Evolutionary conservation across 352 stramenopile species (phyloP).

Genomic region (Pythium aquatile): DNA sequence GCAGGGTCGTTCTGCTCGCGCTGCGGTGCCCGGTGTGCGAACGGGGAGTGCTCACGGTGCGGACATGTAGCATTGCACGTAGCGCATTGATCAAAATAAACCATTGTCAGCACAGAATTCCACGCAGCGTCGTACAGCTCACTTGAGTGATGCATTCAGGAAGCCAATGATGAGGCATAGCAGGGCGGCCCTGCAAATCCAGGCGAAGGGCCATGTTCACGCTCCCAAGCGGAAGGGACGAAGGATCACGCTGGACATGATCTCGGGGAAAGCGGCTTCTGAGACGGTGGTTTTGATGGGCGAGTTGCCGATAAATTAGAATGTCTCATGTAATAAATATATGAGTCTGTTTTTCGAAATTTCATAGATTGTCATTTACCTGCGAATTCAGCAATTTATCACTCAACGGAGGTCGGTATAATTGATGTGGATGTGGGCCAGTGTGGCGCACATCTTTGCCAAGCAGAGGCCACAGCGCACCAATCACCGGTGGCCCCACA

Average conservation of each 20-base stretch:
- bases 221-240: neutral
- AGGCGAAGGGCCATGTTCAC: neutral
- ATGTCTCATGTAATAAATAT: neutral
- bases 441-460: neutral
- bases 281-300: neutral
- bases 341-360: no score
- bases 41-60: conserved; percentile 20
- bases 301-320: neutral
- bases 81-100: neutral
- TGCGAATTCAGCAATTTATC: neutral
- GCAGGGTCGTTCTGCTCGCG: conserved; percentile 24
- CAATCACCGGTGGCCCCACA: conserved; percentile 9
- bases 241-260: neutral
- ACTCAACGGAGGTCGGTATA: conserved; percentile 6
- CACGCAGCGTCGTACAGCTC: no score
- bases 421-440: conserved; percentile 16
- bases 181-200: no score
- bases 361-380: neutral
- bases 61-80: neutral
- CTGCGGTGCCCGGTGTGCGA: conserved; percentile 18
- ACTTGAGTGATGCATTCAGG: no score
- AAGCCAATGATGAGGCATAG: no score
- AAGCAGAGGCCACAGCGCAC: neutral
- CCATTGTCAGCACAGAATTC: neutral
- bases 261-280: neutral